Base-by-base conservation (phyloP, 129 eudicot genomes). In the Oenanthe sinensis region DNA sequence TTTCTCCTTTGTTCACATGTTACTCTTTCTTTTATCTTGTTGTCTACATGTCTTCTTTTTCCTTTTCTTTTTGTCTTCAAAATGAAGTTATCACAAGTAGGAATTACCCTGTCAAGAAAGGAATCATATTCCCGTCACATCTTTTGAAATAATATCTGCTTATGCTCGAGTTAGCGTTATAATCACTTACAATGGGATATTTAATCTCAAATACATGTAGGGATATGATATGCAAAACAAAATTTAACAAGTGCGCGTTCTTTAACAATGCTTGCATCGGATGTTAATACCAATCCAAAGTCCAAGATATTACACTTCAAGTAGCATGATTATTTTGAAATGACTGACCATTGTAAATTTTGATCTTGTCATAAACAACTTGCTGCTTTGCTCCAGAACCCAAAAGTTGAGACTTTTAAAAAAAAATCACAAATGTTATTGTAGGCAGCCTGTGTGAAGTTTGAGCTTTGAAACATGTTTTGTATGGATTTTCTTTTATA, bases 1-100 rank as follows among this genome's bases (percentile, higher is more conserved):
- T 91, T 84, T 82, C 90, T 82, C 80, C 86, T 83, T 44, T 72
- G 77, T 82, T 85, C 86, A 81, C 83, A 80, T 83, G 84, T 76
- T 81, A 68, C 86, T 79, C 79, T 79, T 79, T 79, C 79, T 72
- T 77, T 86, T 83, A 72, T 74, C 80, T 65, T 43, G 43, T 46
- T 63, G 79, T 70, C 77, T 74, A 60, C 68, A n/a, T 60, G 68
- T 60, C 15, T 81, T 79, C 60, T 8, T 46, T 39, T 48, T 30
- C 47, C 14, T 79, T 79, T 85, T 30, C 58, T 54, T 75, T 72
- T 33, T 50, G 77, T 81, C 92, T 88, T 85, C 85, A 81, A 40
- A 37, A 37, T 83, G 85, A 91, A 88, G 91, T 85, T 80, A 80
- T 87, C 75, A 76, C 83, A 76, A 73, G 88, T 44, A 50, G 47